phyloP scores from a whole-genome alignment of 768 basidiomycete species.

The Tricholoma sp. region DNA sequence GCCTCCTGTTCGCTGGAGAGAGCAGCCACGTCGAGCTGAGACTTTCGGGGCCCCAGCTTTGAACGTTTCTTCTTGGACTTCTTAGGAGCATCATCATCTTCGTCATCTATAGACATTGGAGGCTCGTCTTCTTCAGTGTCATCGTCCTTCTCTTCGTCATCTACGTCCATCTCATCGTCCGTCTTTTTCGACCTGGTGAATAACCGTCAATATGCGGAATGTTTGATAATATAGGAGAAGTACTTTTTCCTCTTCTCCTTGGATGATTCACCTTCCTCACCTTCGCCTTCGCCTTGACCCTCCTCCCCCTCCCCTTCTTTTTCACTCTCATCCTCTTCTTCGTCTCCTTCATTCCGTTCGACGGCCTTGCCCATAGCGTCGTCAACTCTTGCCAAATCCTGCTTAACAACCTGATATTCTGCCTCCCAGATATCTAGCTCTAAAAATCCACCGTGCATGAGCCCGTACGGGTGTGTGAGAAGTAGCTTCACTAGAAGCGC shows the following conservation, averaged over 20 bases:
- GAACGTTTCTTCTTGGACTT: slow-evolving; percentile 38
- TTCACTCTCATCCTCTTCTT: slow-evolving; percentile 21
- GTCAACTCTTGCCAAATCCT: slow-evolving; percentile 70
- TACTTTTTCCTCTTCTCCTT: slow-evolving; percentile 31
- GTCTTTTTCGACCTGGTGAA: slow-evolving; percentile 21
- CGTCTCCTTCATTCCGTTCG: slow-evolving; percentile 35
- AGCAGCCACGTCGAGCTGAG: slow-evolving; percentile 63
- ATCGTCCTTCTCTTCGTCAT: slow-evolving; percentile 36
- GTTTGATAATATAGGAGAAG: background rate
- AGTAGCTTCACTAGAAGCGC: slow-evolving; percentile 71
- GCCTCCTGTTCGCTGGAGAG: slow-evolving; percentile 69
- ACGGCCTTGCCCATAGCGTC: slow-evolving; percentile 59
- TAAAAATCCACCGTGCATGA: slow-evolving; percentile 79
- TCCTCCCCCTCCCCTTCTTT: slow-evolving; percentile 23
- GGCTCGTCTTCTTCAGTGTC: slow-evolving; percentile 25
- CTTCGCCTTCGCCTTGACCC: slow-evolving; percentile 17
- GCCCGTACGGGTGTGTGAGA: slow-evolving; percentile 83
- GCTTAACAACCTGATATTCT: slow-evolving; percentile 57
- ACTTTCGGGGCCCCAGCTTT: slow-evolving; percentile 56
- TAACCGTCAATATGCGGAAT: background rate
- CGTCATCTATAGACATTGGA: slow-evolving; percentile 35
- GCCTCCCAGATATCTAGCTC: slow-evolving; percentile 68
- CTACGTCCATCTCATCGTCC: slow-evolving; percentile 57
- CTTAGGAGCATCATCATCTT: slow-evolving; percentile 29
- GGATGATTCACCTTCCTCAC: slow-evolving; percentile 16